A percentile compares a stretch with the other conserved stretches of the same genome.
Conservation (phyloP, 2,329 filamentous ascomycete genomes). For the Huntiella omanensis region DNA sequence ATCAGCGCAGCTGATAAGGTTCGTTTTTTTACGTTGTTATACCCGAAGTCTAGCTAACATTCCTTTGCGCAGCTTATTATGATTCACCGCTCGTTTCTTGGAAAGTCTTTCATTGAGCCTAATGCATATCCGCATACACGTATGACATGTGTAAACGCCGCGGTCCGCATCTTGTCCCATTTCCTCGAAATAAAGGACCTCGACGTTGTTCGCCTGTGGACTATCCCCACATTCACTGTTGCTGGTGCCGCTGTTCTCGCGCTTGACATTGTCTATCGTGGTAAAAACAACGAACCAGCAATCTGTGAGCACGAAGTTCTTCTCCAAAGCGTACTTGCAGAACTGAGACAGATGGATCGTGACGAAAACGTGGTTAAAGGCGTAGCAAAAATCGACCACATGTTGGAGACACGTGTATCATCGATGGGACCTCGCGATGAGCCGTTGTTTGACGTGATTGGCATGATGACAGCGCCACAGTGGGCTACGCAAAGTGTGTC, state of each 20-base stretch:
- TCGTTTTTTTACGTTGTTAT: neutral
- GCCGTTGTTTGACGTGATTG: neutral
- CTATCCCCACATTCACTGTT: conserved; percentile 10
- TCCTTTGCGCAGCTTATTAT: conserved; percentile 6
- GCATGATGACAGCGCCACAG: neutral
- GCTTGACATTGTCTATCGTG: conserved; percentile 8
- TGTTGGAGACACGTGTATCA: neutral
- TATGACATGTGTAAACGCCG: conserved; percentile 7
- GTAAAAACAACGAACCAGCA: conserved; percentile 4
- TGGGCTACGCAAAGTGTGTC: neutral
- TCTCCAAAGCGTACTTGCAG: conserved; percentile 1
- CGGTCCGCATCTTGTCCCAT: conserved; percentile 8
- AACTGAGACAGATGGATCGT: neutral
- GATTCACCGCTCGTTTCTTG: conserved; percentile 11
- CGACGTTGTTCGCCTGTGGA: conserved; percentile 10
- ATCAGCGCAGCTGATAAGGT: conserved; percentile 11
- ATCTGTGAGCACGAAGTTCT: conserved; percentile 5
- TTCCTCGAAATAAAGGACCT: conserved; percentile 9
- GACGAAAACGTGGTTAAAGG: conserved; percentile 5
- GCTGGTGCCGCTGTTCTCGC: conserved; percentile 9
- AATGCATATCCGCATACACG: conserved; percentile 9
- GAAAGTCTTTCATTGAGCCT: conserved; percentile 9
- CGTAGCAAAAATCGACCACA: neutral
- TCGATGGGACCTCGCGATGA: neutral
- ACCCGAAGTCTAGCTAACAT: neutral